Evolutionary conservation across 495 filamentous ascomycete species (phyloP).

Genomic region (Aspergillus incahuasiensis): DNA sequence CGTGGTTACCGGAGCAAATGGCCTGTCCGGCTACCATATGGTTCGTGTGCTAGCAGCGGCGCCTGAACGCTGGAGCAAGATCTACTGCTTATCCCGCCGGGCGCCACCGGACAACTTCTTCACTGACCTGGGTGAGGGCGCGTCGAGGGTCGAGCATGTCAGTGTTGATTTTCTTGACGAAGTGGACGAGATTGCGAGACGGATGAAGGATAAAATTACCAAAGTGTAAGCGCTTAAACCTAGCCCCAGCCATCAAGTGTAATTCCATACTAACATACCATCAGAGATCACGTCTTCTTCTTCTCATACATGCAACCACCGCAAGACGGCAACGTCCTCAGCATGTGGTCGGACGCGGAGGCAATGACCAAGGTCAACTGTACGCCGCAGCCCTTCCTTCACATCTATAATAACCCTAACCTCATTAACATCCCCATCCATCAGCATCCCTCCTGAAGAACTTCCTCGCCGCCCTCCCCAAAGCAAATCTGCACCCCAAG

Average conservation of each 20-base stretch:
- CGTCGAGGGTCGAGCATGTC: constrained; percentile 33
- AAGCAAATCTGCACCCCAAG: constrained; percentile 38
- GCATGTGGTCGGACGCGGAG: constrained; percentile 44
- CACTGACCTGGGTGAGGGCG: background rate
- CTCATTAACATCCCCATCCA: constrained; percentile 19
- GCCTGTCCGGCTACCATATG: constrained; percentile 46
- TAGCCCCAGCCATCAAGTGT: background rate
- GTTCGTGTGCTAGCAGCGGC: constrained; percentile 38
- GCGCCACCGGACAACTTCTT: constrained; percentile 22
- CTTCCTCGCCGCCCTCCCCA: constrained; percentile 40
- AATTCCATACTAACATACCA: background rate
- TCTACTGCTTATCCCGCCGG: constrained; percentile 45
- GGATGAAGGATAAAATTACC: background rate
- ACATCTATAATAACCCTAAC: no score
- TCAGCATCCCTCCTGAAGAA: constrained; percentile 28
- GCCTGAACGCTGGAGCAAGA: constrained; percentile 48
- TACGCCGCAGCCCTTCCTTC: background rate
- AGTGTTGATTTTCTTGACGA: constrained; percentile 43
- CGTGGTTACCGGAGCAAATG: constrained; percentile 51
- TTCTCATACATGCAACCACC: constrained; percentile 47
- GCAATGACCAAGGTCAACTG: constrained; percentile 41
- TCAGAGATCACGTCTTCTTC: constrained; percentile 50
- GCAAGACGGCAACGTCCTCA: constrained; percentile 6
- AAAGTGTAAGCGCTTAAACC: background rate
- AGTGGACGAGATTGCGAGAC: constrained; percentile 20